These are phyloP conservation scores for Lomentospora prolificans DNA, from an alignment of 2,329 filamentous ascomycete species.

Conservation along the genomic window DNA sequence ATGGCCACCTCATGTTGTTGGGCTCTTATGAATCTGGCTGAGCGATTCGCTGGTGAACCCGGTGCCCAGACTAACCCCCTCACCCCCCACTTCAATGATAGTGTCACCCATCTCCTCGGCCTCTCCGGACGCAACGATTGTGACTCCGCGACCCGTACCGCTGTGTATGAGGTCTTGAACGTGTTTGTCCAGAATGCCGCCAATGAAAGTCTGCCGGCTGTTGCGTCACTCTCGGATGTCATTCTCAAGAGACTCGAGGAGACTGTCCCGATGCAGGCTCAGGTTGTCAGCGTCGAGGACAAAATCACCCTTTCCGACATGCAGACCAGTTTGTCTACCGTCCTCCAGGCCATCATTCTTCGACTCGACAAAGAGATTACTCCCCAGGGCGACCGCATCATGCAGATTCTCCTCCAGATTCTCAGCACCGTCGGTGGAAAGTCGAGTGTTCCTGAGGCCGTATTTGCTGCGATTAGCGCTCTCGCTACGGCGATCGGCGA, in stretches of 20 bases:
- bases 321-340: constrained; percentile 89
- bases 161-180: constrained; percentile 94
- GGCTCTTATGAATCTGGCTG: constrained; percentile 96
- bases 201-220: constrained; percentile 68
- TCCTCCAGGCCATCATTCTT: constrained; percentile 83
- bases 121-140: constrained; percentile 76
- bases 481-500: constrained; percentile 85
- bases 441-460: constrained; percentile 87
- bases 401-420: constrained; percentile 77
- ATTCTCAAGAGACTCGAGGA: constrained; percentile 86
- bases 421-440: constrained; percentile 69
- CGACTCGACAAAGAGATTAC: constrained; percentile 85
- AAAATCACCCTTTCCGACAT: constrained; percentile 94
- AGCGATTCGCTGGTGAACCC: constrained; percentile 83
- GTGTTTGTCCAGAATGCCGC: constrained; percentile 88
- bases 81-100: constrained; percentile 87
- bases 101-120: constrained; percentile 72
- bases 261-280: constrained; percentile 78
- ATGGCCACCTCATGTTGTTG: constrained; percentile 98
- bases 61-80: constrained; percentile 71
- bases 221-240: constrained; percentile 76
- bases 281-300: constrained; percentile 95
- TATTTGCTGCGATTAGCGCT: constrained; percentile 88
- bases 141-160: constrained; percentile 84
- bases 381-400: constrained; percentile 86